A percentile compares a stretch with the other conserved stretches of the same genome.
phyloP scores from a whole-genome alignment of 192 early-diverging fungal species.

The Chytriomyces confervae region DNA sequence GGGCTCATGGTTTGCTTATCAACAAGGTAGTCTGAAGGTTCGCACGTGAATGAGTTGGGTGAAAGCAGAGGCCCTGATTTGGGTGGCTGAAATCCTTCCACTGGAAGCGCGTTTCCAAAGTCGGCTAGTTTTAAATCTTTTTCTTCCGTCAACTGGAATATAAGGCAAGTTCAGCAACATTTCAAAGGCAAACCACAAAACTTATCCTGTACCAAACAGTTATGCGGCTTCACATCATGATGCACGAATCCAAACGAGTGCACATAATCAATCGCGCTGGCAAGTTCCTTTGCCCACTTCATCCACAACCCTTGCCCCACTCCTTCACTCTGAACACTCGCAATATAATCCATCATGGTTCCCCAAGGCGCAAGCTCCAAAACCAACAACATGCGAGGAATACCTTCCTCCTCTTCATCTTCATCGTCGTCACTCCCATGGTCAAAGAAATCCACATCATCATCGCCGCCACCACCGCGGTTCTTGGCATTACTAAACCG shows the following conservation, averaged over 20 bases:
- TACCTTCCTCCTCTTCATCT: conserved; percentile 18
- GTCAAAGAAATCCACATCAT: not conserved
- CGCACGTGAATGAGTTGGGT: not conserved
- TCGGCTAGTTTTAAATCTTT: conserved; percentile 55
- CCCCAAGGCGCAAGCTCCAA: conserved; percentile 54
- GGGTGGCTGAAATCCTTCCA: conserved; percentile 39
- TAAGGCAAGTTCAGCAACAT: not conserved
- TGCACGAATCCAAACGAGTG: conserved; percentile 59
- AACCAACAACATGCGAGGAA: conserved; percentile 46
- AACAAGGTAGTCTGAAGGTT: not conserved
- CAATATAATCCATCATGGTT: conserved; percentile 59
- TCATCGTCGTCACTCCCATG: not conserved
- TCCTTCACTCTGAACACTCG: conserved; percentile 31
- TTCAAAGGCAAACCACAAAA: not conserved
- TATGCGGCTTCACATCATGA: conserved; percentile 67
- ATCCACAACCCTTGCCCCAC: conserved; percentile 55
- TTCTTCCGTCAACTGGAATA: conserved; percentile 46
- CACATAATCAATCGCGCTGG: conserved; percentile 52
- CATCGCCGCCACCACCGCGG: not conserved
- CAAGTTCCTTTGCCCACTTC: conserved; percentile 58
- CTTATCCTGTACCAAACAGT: conserved; percentile 43
- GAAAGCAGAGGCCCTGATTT: not conserved
- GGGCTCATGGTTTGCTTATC: not conserved
- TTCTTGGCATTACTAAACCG: not conserved
- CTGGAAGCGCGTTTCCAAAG: conserved; percentile 64